Evolutionary conservation across 2,329 filamentous ascomycete genomes (phyloP), one percentile per base, ranked within the genome.

Genomic region (Myotisia sp.): DNA sequence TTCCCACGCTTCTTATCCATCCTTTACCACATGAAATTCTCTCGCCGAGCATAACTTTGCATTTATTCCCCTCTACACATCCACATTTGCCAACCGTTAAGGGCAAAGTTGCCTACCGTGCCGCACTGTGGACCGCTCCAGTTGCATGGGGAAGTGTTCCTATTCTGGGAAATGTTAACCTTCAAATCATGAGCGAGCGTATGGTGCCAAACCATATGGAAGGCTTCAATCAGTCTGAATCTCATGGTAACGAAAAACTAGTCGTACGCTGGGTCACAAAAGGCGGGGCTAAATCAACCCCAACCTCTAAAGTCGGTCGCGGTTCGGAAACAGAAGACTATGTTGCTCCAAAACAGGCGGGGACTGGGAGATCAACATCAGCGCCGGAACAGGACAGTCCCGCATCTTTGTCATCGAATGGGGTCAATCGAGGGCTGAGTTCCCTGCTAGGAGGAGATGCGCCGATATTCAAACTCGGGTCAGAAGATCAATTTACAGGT

Each of bases 61-160:
- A 76, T 46, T 63, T 77, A 8, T 78, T 78, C 44, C 74, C 74
- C 13, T 77, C 73, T 3, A 66, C 63, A 3, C 63, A 67, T 42
- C 63, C 62, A n/a, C 63, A 67, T 43, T 80, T 98, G 2, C 90
- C 90, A 21, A 80, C 76, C n/a, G 90, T 95, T 26, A 83, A 82
- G 18, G 90, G 90, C 34, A 75, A 81, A 29, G 79, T 94, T 22
- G 79, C 84, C 30, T 98, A 98, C 56, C 80, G 80, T 22, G 87
- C 90, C 12, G 90, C 90, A 2, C 66, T 98, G 23, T 95, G 86
- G 86, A 94, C 90, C 0, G 85, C 86, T 0, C 90, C 90, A 0
- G 79, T 98, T 33, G 87, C 86, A 19, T 98, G 90, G 90, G 92
- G 92, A 49, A 75, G 82, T 18, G 70, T 98, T 1, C 90, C 90